Percentiles rank a stretch among this genome's conserved stretches.
Evolutionary conservation across 1,284 basidiomycete genomes (phyloP).

Genomic region (Peniophora sp.): DNA sequence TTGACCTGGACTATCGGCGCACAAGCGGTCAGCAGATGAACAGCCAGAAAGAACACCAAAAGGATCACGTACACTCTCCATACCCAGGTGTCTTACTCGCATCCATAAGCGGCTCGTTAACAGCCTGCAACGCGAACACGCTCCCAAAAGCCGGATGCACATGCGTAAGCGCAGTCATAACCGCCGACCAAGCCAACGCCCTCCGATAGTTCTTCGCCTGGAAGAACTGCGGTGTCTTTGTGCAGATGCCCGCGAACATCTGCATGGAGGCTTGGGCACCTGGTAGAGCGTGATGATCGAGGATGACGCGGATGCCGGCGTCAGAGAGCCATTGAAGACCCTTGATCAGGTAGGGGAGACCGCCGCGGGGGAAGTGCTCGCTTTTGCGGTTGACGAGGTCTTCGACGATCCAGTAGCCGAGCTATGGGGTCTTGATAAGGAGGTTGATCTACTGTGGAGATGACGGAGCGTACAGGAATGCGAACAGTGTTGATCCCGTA

Average conservation of each 20-base stretch:
- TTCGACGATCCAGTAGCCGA: conserved; percentile 79
- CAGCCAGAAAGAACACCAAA: not conserved
- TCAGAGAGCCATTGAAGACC: conserved; percentile 50
- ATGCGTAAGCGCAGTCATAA: conserved; percentile 67
- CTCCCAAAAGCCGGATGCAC: conserved; percentile 56
- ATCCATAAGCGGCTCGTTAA: conserved; percentile 72
- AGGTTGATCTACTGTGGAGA: not conserved
- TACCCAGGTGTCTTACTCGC: conserved; percentile 56
- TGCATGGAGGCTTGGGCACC: conserved; percentile 56
- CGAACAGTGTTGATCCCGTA: conserved; percentile 68
- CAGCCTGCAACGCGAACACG: conserved; percentile 66
- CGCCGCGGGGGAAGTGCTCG: conserved; percentile 65
- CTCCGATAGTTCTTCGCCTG: conserved; percentile 59
- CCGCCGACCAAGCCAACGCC: conserved; percentile 68
- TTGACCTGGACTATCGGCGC: conserved; percentile 50
- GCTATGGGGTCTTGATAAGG: conserved; percentile 27
- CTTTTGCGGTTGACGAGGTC: conserved; percentile 50
- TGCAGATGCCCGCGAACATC: conserved; percentile 58
- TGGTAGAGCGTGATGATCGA: conserved; percentile 74
- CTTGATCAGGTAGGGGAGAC: conserved; percentile 55
- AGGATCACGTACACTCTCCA: conserved; percentile 45
- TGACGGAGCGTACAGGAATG: conserved; percentile 47
- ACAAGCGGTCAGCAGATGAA: not conserved
- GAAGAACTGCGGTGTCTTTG: not conserved
- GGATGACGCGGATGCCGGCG: conserved; percentile 57